Evolutionary conservation across 2,329 filamentous ascomycete species (phyloP).

Genomic region (Dactylellina parvicollis): DNA sequence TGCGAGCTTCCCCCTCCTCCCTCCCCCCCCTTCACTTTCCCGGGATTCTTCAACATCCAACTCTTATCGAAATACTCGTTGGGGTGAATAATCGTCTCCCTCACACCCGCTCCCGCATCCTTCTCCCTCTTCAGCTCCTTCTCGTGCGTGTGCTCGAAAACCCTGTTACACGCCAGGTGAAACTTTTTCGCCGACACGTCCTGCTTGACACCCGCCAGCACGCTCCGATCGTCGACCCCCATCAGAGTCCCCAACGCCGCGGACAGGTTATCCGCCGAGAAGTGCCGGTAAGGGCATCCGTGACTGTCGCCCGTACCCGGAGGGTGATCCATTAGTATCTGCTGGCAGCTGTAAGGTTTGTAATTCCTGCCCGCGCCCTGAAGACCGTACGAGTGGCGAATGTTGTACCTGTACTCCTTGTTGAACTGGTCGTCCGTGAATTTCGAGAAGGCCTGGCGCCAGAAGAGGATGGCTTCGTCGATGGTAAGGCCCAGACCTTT

Average conservation of each 20-base stretch:
- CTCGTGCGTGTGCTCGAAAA: constrained; percentile 89
- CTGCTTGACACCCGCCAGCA: constrained; percentile 82
- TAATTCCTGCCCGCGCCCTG: constrained; percentile 93
- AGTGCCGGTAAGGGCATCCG: constrained; percentile 96
- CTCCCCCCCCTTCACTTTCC: constrained; percentile 59
- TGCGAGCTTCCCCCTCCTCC: not conserved
- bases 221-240: constrained; percentile 79
- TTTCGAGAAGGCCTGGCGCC: constrained; percentile 84
- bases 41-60: constrained; percentile 84
- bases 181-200: constrained; percentile 89
- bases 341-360: constrained; percentile 91
- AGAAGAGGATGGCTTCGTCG: constrained; percentile 92
- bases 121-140: constrained; percentile 78
- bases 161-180: constrained; percentile 94
- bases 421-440: constrained; percentile 95
- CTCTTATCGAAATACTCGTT: constrained; percentile 98
- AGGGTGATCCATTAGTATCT: constrained; percentile 87
- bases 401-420: constrained; percentile 97
- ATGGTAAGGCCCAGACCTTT: constrained; percentile 92
- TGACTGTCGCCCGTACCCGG: constrained; percentile 88
- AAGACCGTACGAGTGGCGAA: constrained; percentile 93
- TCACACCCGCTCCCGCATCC: constrained; percentile 77
- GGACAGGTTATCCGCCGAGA: constrained; percentile 82
- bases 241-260: constrained; percentile 77
- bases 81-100: constrained; percentile 92